These are phyloP conservation scores for Paralagenidium karlingii DNA, from an alignment of 352 stramenopile genomes.

Conservation along the genomic window DNA sequence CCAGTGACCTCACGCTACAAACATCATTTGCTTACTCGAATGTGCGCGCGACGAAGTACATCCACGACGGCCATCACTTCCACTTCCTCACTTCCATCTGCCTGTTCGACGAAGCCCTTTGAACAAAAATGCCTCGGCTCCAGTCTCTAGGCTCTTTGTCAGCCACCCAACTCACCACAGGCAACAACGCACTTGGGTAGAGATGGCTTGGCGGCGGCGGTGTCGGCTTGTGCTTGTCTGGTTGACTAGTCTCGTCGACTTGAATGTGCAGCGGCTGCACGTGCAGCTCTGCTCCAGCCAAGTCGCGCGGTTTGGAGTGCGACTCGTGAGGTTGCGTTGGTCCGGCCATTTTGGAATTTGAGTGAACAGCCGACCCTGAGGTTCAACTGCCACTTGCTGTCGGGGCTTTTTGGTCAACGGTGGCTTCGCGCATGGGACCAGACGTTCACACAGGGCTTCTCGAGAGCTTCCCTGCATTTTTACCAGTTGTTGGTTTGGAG, in stretches of 20 bases:
- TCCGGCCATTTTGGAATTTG: neutral
- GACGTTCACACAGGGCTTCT: neutral
- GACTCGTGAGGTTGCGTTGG: neutral
- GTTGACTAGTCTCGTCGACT: too few relatives aligned
- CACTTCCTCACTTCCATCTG: conserved; percentile 51
- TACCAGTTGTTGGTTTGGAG: too few relatives aligned
- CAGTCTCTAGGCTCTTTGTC: neutral
- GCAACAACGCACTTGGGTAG: neutral
- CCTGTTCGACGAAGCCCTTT: neutral
- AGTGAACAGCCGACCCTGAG: neutral
- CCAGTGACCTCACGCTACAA: too few relatives aligned
- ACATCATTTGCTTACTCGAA: conserved; percentile 54
- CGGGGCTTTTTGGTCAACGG: neutral
- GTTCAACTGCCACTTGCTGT: neutral
- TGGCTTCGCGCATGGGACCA: neutral
- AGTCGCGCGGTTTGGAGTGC: too few relatives aligned
- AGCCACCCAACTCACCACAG: neutral
- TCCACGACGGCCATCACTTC: conserved; percentile 53
- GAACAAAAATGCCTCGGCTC: neutral
- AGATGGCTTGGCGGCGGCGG: neutral
- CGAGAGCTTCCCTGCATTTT: too few relatives aligned
- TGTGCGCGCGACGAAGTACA: conserved; percentile 31
- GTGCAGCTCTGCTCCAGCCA: too few relatives aligned
- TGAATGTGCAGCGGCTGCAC: too few relatives aligned
- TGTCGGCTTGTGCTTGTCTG: neutral